Conservation (phyloP, 2,329 filamentous ascomycete species). For the Cladosporium sp. region DNA sequence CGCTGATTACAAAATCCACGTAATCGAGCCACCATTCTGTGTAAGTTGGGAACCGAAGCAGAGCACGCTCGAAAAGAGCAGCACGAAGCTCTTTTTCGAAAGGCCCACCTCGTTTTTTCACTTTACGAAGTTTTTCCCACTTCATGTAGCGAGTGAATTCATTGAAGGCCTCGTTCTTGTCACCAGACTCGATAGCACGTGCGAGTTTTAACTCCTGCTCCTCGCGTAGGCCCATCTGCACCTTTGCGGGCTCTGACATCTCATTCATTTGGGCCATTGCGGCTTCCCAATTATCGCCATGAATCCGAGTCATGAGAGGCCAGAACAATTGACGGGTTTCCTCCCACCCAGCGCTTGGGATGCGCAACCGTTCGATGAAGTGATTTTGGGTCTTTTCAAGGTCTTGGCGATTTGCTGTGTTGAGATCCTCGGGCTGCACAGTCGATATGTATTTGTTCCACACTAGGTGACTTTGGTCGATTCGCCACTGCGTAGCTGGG, state of each 20-base stretch:
- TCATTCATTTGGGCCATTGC: conserved; percentile 67
- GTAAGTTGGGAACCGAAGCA: conserved; percentile 68
- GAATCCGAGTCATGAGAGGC: conserved; percentile 66
- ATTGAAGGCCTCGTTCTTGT: conserved; percentile 54
- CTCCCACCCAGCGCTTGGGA: conserved; percentile 72
- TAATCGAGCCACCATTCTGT: conserved; percentile 80
- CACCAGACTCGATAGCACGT: conserved; percentile 53
- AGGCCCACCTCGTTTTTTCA: conserved; percentile 43
- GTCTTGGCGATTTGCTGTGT: conserved; percentile 45
- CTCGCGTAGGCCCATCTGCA: conserved; percentile 56
- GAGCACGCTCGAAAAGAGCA: conserved; percentile 71
- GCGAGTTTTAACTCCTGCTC: conserved; percentile 63
- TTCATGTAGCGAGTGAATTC: conserved; percentile 67
- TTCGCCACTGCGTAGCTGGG: conserved; percentile 66
- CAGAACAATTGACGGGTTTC: conserved; percentile 72
- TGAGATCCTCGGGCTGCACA: conserved; percentile 58
- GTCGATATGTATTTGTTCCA: conserved; percentile 69
- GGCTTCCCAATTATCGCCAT: conserved; percentile 62
- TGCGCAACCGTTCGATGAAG: conserved; percentile 65
- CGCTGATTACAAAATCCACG: conserved; percentile 62
- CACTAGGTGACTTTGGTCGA: conserved; percentile 71
- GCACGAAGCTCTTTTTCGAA: conserved; percentile 53
- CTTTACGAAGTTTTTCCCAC: conserved; percentile 63
- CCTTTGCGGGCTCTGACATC: conserved; percentile 60
- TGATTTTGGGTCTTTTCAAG: conserved; percentile 64